Conservation (phyloP, 2,329 filamentous ascomycete genomes). For the Fusarium duplospermum region DNA sequence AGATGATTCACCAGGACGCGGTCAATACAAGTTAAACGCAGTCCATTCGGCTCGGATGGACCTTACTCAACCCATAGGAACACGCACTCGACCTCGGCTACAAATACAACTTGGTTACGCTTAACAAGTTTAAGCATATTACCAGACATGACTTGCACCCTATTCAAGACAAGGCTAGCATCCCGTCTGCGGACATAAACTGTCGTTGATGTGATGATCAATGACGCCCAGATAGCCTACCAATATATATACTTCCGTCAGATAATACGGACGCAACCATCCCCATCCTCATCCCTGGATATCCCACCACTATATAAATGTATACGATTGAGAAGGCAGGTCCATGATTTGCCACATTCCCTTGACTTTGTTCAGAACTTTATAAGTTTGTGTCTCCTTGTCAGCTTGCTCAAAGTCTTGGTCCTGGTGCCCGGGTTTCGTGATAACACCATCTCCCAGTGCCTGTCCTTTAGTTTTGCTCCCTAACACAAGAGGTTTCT, state of each 20-base stretch:
- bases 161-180: no score
- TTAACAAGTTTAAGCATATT: not conserved
- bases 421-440: no score
- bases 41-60: not conserved
- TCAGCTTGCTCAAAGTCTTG: no score
- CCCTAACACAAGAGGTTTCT: no score
- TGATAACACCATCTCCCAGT: no score
- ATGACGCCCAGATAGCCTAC: no score
- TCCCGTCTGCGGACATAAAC: no score
- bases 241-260: no score
- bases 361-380: not conserved
- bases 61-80: not conserved
- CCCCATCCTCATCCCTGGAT: not conserved
- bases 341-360: not conserved
- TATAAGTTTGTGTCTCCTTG: not conserved
- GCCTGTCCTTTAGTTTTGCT: no score
- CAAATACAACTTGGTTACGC: not conserved
- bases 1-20: not conserved
- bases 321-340: not conserved
- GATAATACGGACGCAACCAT: not conserved
- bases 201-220: no score
- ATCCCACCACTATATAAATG: not conserved
- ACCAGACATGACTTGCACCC: not conserved
- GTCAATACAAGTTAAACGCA: not conserved
- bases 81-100: not conserved